A percentile compares a stretch with the other conserved stretches of the same genome.
Conservation (phyloP, 1,139 yeast genomes). For the Saccharomycopsis crataegensis region DNA sequence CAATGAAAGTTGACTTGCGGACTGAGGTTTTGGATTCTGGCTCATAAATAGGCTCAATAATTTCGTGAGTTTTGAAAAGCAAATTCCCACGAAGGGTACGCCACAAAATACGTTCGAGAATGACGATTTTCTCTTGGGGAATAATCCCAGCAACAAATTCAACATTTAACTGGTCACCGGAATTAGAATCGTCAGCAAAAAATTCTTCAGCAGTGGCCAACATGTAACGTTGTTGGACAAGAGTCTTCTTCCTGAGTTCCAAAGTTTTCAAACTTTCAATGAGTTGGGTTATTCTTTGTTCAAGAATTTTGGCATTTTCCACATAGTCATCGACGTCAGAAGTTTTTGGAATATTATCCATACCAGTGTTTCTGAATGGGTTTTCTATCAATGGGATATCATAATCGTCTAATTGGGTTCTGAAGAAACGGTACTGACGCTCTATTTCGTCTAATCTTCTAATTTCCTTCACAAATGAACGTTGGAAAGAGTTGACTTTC, state of each 20-base stretch:
- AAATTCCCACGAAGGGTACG: slow-evolving; percentile 68
- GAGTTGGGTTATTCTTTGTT: slow-evolving; percentile 50
- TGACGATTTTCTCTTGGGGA: slow-evolving; percentile 48
- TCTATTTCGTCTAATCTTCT: slow-evolving; percentile 62
- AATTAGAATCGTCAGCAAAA: slow-evolving; percentile 34
- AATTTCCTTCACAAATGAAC: slow-evolving; percentile 63
- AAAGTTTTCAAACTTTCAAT: slow-evolving; percentile 49
- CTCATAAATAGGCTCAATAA: slow-evolving; percentile 51
- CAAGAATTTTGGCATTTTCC: slow-evolving; percentile 55
- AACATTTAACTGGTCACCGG: slow-evolving; percentile 27
- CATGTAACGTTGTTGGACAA: slow-evolving; percentile 60
- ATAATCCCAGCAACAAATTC: slow-evolving; percentile 72
- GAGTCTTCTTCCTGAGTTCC: slow-evolving; percentile 45
- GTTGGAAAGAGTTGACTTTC: slow-evolving; percentile 62
- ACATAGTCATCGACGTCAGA: slow-evolving; percentile 71
- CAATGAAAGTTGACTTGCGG: slow-evolving; percentile 70
- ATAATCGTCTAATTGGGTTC: slow-evolving; percentile 40
- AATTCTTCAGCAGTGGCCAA: slow-evolving; percentile 63
- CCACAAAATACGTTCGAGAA: slow-evolving; percentile 64
- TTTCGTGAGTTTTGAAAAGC: slow-evolving; percentile 58
- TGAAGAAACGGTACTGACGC: slow-evolving; percentile 44
- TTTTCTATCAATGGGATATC: slow-evolving; percentile 36
- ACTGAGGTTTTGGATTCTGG: slow-evolving; percentile 40
- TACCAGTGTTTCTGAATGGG: slow-evolving; percentile 33
- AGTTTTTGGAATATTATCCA: slow-evolving; percentile 37